Evolutionary conservation across 2,329 filamentous ascomycete genomes (phyloP).

Genomic region (Botrytis medusae): DNA sequence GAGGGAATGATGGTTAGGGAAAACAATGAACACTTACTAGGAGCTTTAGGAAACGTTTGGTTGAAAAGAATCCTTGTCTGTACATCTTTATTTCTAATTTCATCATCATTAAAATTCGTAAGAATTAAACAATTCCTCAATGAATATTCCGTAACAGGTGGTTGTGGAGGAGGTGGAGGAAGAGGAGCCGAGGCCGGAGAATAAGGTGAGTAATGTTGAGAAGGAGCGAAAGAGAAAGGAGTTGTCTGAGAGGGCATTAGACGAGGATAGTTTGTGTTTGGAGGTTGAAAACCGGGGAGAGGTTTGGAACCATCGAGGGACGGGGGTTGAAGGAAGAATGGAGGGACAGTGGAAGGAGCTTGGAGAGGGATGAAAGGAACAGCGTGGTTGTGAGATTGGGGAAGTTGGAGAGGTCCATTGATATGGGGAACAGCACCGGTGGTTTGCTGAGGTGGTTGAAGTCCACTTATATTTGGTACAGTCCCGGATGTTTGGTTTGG

Average conservation of each 20-base stretch:
- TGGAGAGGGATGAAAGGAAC: constrained; percentile 14
- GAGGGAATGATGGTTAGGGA: neutral
- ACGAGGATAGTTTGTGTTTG: constrained; percentile 38
- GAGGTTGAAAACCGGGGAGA: constrained; percentile 39
- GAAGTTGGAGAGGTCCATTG: constrained; percentile 18
- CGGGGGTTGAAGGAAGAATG: constrained; percentile 28
- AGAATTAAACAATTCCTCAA: constrained; percentile 60
- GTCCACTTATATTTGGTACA: constrained; percentile 21
- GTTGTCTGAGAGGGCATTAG: constrained; percentile 28
- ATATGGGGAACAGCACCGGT: constrained; percentile 22
- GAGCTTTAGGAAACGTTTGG: constrained; percentile 47
- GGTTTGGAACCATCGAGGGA: constrained; percentile 36
- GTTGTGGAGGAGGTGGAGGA: constrained; percentile 27
- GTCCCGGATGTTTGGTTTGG: constrained; percentile 22
- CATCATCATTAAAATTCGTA: constrained; percentile 53
- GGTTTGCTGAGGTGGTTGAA: constrained; percentile 21
- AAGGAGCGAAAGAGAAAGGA: constrained; percentile 27
- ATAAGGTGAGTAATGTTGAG: constrained; percentile 25
- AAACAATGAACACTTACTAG: constrained; percentile 44
- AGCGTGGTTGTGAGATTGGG: constrained; percentile 20
- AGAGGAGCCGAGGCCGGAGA: constrained; percentile 20
- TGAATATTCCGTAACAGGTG: constrained; percentile 48
- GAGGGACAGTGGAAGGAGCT: constrained; percentile 16
- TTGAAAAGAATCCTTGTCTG: constrained; percentile 58
- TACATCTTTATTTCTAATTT: constrained; percentile 51